Percentiles rank a stretch among this genome's conserved stretches.
Conservation (phyloP, 371 early-diverging fungal genomes). For the Apophysomyces ossiformis region DNA sequence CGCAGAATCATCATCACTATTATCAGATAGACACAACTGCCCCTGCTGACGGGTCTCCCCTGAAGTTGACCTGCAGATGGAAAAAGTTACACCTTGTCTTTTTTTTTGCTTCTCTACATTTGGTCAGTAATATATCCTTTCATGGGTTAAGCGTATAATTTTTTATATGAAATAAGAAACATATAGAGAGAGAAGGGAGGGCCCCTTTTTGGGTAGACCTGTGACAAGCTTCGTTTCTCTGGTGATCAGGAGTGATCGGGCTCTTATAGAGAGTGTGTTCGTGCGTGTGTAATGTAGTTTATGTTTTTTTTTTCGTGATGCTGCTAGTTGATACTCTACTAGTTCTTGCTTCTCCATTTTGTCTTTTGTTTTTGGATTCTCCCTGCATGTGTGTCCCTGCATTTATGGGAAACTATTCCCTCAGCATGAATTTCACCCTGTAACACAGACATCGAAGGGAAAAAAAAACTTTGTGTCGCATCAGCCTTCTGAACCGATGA, state of each 20-base stretch:
- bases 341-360: too few relatives aligned
- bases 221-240: neutral
- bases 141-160: too few relatives aligned
- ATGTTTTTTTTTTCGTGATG: too few relatives aligned
- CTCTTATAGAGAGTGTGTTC: too few relatives aligned
- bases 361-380: neutral
- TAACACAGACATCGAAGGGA: constrained; percentile 4
- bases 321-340: too few relatives aligned
- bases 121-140: too few relatives aligned
- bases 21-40: too few relatives aligned
- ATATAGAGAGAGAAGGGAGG: neutral
- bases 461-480: neutral
- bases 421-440: constrained; percentile 8
- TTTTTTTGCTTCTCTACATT: too few relatives aligned
- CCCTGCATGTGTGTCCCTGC: neutral
- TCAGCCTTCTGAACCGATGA: neutral
- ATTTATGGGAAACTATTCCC: neutral
- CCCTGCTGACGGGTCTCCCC: too few relatives aligned
- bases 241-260: neutral
- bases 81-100: too few relatives aligned
- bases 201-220: neutral
- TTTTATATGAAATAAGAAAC: neutral
- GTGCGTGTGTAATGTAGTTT: neutral
- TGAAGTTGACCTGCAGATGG: too few relatives aligned
- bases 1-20: too few relatives aligned